These are phyloP conservation scores for Suillus subaureus DNA, from an alignment of 768 basidiomycete species.

Conservation along the genomic window DNA sequence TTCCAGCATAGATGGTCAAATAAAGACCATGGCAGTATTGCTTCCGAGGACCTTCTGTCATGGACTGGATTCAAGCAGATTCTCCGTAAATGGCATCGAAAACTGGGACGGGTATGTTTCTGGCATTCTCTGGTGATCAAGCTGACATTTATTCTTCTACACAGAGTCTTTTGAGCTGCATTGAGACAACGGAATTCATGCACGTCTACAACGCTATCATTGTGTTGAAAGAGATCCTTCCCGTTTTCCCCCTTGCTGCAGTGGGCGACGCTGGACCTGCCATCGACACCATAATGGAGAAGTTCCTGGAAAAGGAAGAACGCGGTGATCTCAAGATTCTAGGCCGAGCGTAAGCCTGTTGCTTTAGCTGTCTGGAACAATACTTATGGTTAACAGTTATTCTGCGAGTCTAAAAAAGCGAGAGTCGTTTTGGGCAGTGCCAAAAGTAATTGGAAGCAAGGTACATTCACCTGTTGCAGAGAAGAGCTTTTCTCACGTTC, in stretches of 20 bases:
- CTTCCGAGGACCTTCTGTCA: constrained; percentile 56
- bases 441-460: constrained; percentile 34
- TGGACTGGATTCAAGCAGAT: constrained; percentile 75
- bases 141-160: constrained; percentile 2
- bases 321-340: constrained; percentile 85
- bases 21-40: constrained; percentile 42
- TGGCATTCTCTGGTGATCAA: neutral
- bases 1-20: constrained; percentile 58
- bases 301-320: constrained; percentile 72
- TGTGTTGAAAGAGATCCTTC: constrained; percentile 87
- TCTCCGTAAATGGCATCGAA: constrained; percentile 83
- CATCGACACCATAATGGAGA: constrained; percentile 64
- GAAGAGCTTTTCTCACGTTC: neutral
- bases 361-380: constrained; percentile 2
- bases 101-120: constrained; percentile 62
- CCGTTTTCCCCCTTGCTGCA: constrained; percentile 79
- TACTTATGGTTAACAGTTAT: constrained; percentile 47
- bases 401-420: constrained; percentile 76
- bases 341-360: constrained; percentile 63
- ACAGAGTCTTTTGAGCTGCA: constrained; percentile 79
- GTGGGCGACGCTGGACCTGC: constrained; percentile 55
- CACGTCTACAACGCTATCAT: constrained; percentile 97
- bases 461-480: constrained; percentile 21
- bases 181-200: constrained; percentile 92
- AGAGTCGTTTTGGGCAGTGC: constrained; percentile 55